A percentile compares a stretch with the other conserved stretches of the same genome.
phyloP scores from a whole-genome alignment of 768 basidiomycete genomes.

The Phylloporus arenicola region DNA sequence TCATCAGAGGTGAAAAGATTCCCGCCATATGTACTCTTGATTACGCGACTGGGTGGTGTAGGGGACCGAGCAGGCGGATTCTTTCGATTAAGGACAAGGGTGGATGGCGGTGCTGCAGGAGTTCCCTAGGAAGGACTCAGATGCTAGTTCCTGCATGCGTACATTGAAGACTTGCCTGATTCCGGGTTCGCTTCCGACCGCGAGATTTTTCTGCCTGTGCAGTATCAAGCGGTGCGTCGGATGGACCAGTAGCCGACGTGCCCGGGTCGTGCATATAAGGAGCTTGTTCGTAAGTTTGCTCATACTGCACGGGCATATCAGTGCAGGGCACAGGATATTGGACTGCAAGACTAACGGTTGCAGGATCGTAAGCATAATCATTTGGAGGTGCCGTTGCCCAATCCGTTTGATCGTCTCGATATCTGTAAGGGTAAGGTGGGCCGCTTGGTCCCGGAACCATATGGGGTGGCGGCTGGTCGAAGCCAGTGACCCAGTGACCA shows the following conservation, averaged over 20 bases:
- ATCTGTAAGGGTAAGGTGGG: constrained; percentile 53
- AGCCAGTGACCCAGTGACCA: constrained; percentile 52
- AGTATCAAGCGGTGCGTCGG: constrained; percentile 25
- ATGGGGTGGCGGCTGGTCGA: constrained; percentile 45
- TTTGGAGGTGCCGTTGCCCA: constrained; percentile 40
- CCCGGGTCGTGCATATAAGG: constrained; percentile 53
- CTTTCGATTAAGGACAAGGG: constrained; percentile 60
- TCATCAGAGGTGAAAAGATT: constrained; percentile 85
- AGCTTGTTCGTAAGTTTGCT: constrained; percentile 51
- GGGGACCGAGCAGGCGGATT: constrained; percentile 72
- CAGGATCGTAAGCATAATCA: constrained; percentile 52
- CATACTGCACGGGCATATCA: constrained; percentile 39
- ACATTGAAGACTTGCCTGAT: constrained; percentile 38
- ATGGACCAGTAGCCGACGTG: constrained; percentile 41
- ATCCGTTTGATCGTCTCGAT: constrained; percentile 51
- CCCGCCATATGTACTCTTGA: constrained; percentile 87
- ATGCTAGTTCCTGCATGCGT: not conserved
- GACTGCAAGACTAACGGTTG: constrained; percentile 35
- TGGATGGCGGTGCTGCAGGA: constrained; percentile 62
- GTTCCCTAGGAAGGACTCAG: constrained; percentile 36
- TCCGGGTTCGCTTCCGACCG: constrained; percentile 65
- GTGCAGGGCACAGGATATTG: not conserved
- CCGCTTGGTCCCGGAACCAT: constrained; percentile 43
- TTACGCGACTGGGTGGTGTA: constrained; percentile 74
- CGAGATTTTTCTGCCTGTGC: constrained; percentile 43